phyloP scores from a whole-genome alignment of 768 basidiomycete species.

The Hemileccinum rubropunctum region DNA sequence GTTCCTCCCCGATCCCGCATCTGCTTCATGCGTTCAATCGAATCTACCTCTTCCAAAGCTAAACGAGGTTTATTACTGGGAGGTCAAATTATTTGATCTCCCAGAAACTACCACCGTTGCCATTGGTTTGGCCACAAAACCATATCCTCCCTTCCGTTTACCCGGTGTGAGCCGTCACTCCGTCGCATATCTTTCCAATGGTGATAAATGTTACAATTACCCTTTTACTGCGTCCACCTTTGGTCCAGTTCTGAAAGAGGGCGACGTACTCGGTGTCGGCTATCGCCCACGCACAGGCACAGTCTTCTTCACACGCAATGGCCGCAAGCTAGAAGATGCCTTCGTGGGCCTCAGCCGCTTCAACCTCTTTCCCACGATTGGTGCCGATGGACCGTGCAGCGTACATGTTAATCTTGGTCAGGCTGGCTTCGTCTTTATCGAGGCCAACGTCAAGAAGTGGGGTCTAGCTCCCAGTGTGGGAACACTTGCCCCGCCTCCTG shows the following conservation, averaged over 20 bases:
- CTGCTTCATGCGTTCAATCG: constrained; percentile 92
- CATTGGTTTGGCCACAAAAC: constrained; percentile 94
- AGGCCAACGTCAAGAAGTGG: constrained; percentile 99
- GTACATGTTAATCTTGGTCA: constrained; percentile 98
- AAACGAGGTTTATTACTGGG: constrained; percentile 99
- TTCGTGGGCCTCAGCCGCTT: constrained; percentile 85
- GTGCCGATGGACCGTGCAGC: constrained; percentile 93
- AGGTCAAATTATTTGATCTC: constrained; percentile 98
- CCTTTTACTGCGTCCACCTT: constrained; percentile 87
- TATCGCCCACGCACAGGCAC: constrained; percentile 96
- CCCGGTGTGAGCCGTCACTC: constrained; percentile 85
- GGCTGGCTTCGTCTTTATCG: constrained; percentile 97
- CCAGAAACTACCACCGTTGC: constrained; percentile 85
- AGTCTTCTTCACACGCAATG: constrained; percentile 99
- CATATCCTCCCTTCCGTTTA: constrained; percentile 91
- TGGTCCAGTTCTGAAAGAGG: constrained; percentile 84
- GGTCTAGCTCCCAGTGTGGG: constrained; percentile 96
- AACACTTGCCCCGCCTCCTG: constrained; percentile 95
- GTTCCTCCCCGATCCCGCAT: constrained; percentile 94
- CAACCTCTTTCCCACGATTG: constrained; percentile 97
- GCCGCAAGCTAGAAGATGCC: constrained; percentile 94
- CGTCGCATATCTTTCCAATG: constrained; percentile 93
- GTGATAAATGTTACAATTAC: constrained; percentile 96
- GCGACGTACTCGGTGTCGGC: constrained; percentile 93
- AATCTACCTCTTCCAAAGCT: constrained; percentile 96